These are phyloP conservation scores for Paracorniculantispora psalliotae DNA, from an alignment of 2,329 filamentous ascomycete genomes.

Conservation along the genomic window DNA sequence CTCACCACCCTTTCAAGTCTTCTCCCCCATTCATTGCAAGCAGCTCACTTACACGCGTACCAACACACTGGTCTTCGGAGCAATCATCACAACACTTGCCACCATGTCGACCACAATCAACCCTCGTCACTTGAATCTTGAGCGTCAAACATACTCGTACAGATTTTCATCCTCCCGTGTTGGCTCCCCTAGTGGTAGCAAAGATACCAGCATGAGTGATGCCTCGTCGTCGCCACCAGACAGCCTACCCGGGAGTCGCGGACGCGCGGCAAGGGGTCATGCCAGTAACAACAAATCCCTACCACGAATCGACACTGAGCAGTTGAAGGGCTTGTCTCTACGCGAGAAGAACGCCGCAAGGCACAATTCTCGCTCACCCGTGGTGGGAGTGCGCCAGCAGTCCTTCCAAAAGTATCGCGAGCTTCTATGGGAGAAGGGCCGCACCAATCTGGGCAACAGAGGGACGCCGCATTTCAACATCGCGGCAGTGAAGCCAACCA, in stretches of 20 bases:
- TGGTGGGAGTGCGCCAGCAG: slow-evolving; percentile 16
- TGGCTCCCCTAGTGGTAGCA: background rate
- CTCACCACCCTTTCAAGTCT: background rate
- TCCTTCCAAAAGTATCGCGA: slow-evolving; percentile 23
- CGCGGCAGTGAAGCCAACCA: slow-evolving; percentile 21
- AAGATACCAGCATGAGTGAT: background rate
- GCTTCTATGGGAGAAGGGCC: slow-evolving; percentile 19
- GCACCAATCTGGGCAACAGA: slow-evolving; percentile 14
- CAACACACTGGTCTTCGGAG: too few species aligned
- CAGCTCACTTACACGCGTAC: background rate
- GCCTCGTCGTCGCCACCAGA: background rate
- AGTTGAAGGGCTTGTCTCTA: background rate
- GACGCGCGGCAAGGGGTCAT: background rate
- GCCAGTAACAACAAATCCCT: background rate
- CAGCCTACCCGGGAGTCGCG: background rate
- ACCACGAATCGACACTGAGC: slow-evolving; percentile 1
- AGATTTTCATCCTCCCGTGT: background rate
- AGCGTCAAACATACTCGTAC: background rate
- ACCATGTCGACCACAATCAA: background rate
- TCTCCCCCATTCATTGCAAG: background rate
- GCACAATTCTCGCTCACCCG: background rate
- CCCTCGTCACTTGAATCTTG: background rate
- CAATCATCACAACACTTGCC: background rate
- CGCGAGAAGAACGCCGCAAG: background rate
- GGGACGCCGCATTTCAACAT: slow-evolving; percentile 23